phyloP scores from a whole-genome alignment of 1,284 basidiomycete genomes.

The Fomitopsis pinicola region DNA sequence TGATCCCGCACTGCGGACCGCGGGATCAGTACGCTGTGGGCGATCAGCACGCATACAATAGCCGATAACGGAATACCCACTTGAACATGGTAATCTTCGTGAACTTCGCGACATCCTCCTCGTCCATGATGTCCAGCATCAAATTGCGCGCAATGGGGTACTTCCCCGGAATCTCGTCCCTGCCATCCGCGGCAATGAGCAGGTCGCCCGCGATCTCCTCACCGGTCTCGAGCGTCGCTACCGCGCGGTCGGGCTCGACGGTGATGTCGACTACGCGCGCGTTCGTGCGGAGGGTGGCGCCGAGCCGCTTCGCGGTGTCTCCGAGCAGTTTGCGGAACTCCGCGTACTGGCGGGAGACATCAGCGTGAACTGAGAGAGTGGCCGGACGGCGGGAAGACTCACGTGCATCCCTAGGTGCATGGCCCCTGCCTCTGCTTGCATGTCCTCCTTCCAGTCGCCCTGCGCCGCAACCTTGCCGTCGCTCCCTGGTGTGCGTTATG shows the following conservation, averaged over 20 bases:
- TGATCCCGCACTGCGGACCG: slow-evolving; percentile 10
- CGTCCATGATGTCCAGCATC: slow-evolving; percentile 17
- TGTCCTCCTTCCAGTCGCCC: slow-evolving; percentile 23
- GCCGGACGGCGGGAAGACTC: slow-evolving; percentile 2
- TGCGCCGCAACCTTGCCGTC: slow-evolving; percentile 16
- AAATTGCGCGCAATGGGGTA: slow-evolving; percentile 8
- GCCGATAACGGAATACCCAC: slow-evolving; percentile 12
- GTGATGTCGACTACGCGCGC: slow-evolving; percentile 13
- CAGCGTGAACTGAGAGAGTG: background rate
- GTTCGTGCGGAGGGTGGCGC: slow-evolving; percentile 16
- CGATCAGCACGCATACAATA: no score
- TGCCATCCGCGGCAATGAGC: slow-evolving; percentile 28
- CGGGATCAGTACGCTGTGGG: slow-evolving; percentile 12
- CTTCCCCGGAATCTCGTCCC: slow-evolving; percentile 9
- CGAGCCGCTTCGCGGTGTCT: slow-evolving; percentile 17
- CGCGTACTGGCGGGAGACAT: slow-evolving; percentile 15
- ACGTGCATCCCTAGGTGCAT: slow-evolving; percentile 22
- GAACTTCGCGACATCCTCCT: slow-evolving; percentile 10
- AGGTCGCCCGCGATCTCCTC: slow-evolving; percentile 25
- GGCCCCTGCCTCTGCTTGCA: slow-evolving; percentile 25
- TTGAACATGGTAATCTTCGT: slow-evolving; percentile 22
- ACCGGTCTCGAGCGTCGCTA: slow-evolving; percentile 21
- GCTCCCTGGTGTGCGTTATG: slow-evolving; percentile 14
- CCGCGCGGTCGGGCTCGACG: slow-evolving; percentile 11
- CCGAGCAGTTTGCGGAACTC: slow-evolving; percentile 20